Evolutionary conservation across 306 rosid genomes (phyloP).

Genomic region (Sechiopsis laciniata): DNA sequence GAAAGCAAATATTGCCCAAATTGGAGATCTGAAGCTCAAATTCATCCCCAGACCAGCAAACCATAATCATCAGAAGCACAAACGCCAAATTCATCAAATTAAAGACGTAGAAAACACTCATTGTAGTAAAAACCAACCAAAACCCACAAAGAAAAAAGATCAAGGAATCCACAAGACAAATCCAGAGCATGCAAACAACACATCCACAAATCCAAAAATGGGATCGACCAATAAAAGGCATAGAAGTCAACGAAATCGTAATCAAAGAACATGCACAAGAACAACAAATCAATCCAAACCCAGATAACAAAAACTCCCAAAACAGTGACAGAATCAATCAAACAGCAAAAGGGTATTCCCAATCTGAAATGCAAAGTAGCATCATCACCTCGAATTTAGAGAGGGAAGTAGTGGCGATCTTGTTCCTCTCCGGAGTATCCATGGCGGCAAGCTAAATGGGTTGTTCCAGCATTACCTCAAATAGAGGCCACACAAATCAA

Average conservation of each 20-base stretch:
- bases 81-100: constrained; percentile 11
- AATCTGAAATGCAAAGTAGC: constrained; percentile 8
- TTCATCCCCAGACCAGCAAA: background rate
- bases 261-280: constrained; percentile 20
- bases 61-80: background rate
- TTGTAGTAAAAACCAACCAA: constrained; percentile 10
- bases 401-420: constrained; percentile 55
- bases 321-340: background rate
- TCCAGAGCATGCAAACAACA: constrained; percentile 27
- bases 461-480: constrained; percentile 7
- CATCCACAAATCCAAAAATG: background rate
- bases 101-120: constrained; percentile 4
- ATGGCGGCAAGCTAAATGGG: constrained; percentile 28
- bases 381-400: constrained; percentile 53
- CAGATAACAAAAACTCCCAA: constrained; percentile 11
- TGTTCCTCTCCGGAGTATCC: constrained; percentile 82
- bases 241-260: constrained; percentile 4
- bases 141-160: constrained; percentile 17
- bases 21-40: constrained; percentile 31
- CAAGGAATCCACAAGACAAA: constrained; percentile 17
- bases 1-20: constrained; percentile 23
- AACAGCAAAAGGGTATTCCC: background rate
- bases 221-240: background rate
- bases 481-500: background rate
- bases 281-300: background rate